Evolutionary conservation across 495 filamentous ascomycete genomes (phyloP).

Genomic region (Xylaria acuta): DNA sequence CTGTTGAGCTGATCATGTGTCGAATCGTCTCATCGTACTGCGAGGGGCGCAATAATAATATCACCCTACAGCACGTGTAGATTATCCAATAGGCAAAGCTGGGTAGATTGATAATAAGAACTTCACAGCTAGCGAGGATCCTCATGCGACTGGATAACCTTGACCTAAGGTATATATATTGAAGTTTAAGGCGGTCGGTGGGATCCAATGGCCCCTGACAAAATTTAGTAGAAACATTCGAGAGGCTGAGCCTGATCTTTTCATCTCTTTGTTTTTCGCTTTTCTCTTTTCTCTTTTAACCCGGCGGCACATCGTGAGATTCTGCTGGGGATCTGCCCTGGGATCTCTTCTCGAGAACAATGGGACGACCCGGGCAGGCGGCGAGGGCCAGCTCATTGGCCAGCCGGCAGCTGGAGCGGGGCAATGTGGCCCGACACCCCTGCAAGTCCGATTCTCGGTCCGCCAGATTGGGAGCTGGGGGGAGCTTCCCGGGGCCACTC

Average conservation of each 20-base stretch:
- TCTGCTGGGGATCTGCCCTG: constrained; percentile 1
- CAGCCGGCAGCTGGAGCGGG: constrained; percentile 10
- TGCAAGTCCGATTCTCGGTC: constrained; percentile 14
- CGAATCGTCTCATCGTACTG: background rate
- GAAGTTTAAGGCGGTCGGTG: too few species aligned
- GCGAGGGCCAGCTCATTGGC: background rate
- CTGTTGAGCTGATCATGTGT: background rate
- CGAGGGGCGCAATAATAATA: too few species aligned
- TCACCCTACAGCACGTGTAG: too few species aligned
- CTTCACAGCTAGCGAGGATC: background rate
- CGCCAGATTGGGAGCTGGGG: background rate
- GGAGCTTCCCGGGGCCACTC: constrained; percentile 16
- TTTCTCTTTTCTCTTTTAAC: background rate
- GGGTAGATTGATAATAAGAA: background rate
- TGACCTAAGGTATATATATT: too few species aligned
- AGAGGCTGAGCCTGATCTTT: background rate
- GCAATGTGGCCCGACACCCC: constrained; percentile 12
- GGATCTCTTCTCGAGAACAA: background rate
- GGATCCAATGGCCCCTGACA: too few species aligned
- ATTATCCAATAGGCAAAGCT: background rate
- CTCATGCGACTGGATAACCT: too few species aligned
- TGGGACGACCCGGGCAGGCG: background rate
- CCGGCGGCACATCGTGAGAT: background rate
- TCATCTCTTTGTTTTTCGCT: background rate
- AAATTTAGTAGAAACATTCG: background rate